A percentile compares a stretch with the other conserved stretches of the same genome.
phyloP scores from a whole-genome alignment of 1,139 yeast genomes.

The Pichia sp. region DNA sequence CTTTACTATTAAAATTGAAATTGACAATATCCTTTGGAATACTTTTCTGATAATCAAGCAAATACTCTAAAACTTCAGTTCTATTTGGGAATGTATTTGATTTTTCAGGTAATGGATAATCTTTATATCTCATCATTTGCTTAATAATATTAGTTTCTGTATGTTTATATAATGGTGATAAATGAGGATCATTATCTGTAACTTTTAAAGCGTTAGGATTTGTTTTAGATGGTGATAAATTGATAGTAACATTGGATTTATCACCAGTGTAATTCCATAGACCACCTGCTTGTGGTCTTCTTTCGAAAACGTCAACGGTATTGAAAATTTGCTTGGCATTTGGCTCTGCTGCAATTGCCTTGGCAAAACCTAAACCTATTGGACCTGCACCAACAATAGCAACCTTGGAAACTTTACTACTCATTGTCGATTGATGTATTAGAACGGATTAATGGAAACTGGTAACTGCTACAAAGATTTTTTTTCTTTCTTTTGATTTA shows the following conservation, averaged over 20 bases:
- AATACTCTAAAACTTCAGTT: constrained; percentile 33
- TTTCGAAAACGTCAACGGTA: constrained; percentile 38
- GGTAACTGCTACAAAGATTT: too few relatives aligned
- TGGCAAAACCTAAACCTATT: constrained; percentile 42
- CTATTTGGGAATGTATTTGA: constrained; percentile 34
- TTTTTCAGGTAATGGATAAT: constrained; percentile 31
- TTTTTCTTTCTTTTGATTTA: too few relatives aligned
- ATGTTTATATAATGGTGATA: constrained; percentile 41
- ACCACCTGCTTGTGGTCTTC: constrained; percentile 39
- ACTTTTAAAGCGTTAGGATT: constrained; percentile 24
- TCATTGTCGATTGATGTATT: neutral
- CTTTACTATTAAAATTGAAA: constrained; percentile 27
- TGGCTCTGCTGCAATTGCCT: constrained; percentile 39
- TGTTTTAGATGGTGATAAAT: constrained; percentile 10
- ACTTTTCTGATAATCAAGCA: constrained; percentile 31
- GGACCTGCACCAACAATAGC: constrained; percentile 51
- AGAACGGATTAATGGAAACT: too few relatives aligned
- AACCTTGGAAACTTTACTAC: constrained; percentile 17
- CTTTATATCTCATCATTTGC: constrained; percentile 38
- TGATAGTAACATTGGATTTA: constrained; percentile 22
- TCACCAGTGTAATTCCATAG: constrained; percentile 37
- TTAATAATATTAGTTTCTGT: constrained; percentile 43
- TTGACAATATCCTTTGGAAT: constrained; percentile 28
- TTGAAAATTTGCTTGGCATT: constrained; percentile 24
- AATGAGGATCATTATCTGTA: constrained; percentile 28